Evolutionary conservation across 352 stramenopile genomes (phyloP).

Genomic region (Phytophthora tubulina): DNA sequence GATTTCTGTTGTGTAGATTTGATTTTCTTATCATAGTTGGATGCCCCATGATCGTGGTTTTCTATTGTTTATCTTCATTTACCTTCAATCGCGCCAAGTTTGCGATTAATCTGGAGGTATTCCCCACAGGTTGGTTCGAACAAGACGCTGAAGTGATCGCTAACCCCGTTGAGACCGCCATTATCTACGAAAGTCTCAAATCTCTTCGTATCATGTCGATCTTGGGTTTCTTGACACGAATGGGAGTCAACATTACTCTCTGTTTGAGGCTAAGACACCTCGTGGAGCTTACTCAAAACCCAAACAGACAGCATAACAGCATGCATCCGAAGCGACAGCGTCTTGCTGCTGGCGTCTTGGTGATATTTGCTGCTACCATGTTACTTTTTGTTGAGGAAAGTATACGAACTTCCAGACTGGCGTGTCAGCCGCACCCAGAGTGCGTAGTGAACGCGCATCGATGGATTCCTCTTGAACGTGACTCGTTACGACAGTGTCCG

Average conservation of each 20-base stretch:
- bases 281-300: slow-evolving; percentile 1
- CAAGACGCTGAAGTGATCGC: slow-evolving; percentile 18
- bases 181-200: slow-evolving; percentile 39
- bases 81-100: slow-evolving; percentile 34
- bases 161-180: slow-evolving; percentile 16
- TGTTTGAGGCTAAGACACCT: slow-evolving; percentile 27
- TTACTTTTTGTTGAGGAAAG: slow-evolving; percentile 30
- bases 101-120: slow-evolving; percentile 32
- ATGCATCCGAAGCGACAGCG: slow-evolving; percentile 30
- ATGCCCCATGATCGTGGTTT: slow-evolving; percentile 33
- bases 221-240: slow-evolving; percentile 34
- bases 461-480: slow-evolving; percentile 30
- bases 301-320: not conserved
- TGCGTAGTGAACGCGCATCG: slow-evolving; percentile 41
- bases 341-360: slow-evolving; percentile 8
- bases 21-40: slow-evolving; percentile 33
- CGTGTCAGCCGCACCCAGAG: slow-evolving; percentile 30
- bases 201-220: slow-evolving; percentile 43
- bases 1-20: slow-evolving; percentile 22
- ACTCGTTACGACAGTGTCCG: slow-evolving; percentile 39
- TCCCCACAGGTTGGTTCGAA: slow-evolving; percentile 29
- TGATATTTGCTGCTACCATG: slow-evolving; percentile 11
- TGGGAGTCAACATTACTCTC: slow-evolving; percentile 41
- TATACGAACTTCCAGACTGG: slow-evolving; percentile 19
- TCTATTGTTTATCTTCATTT: slow-evolving; percentile 32